These are phyloP conservation scores for Hericium coralloides DNA, from an alignment of 768 basidiomycete genomes.

Conservation along the genomic window DNA sequence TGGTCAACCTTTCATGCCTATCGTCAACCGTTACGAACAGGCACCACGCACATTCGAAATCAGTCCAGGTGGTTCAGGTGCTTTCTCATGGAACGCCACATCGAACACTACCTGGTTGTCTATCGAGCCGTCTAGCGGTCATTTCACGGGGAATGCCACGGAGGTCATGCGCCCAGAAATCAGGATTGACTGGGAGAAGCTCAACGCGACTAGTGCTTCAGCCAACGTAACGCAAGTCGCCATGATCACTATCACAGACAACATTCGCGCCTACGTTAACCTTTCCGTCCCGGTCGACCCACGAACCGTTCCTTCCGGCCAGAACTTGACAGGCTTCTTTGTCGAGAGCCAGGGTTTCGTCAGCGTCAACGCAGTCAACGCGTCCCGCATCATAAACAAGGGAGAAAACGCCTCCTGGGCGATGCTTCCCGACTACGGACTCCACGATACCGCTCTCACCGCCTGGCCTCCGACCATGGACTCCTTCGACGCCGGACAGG, in stretches of 20 bases:
- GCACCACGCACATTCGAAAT: neutral
- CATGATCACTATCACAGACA: neutral
- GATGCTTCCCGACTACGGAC: neutral
- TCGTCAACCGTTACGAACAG: neutral
- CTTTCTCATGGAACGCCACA: neutral
- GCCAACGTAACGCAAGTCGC: neutral
- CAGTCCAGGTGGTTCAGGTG: neutral
- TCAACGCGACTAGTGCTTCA: neutral
- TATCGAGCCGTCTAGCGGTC: neutral
- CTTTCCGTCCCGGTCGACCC: neutral
- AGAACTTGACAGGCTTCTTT: neutral
- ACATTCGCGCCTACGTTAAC: neutral
- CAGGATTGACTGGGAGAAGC: neutral
- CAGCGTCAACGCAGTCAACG: neutral
- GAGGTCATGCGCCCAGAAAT: neutral
- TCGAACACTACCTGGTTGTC: neutral
- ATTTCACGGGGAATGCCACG: neutral
- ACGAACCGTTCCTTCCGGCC: neutral
- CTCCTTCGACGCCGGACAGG: neutral
- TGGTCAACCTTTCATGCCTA: neutral
- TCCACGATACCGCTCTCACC: neutral
- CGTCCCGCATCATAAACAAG: neutral
- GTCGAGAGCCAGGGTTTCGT: neutral
- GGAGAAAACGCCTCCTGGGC: neutral
- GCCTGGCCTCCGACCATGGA: neutral